Evolutionary conservation across 2,329 filamentous ascomycete species (phyloP), one percentile per base, ranked within the genome.

Genomic region (Aspergillus novoparasiticus): DNA sequence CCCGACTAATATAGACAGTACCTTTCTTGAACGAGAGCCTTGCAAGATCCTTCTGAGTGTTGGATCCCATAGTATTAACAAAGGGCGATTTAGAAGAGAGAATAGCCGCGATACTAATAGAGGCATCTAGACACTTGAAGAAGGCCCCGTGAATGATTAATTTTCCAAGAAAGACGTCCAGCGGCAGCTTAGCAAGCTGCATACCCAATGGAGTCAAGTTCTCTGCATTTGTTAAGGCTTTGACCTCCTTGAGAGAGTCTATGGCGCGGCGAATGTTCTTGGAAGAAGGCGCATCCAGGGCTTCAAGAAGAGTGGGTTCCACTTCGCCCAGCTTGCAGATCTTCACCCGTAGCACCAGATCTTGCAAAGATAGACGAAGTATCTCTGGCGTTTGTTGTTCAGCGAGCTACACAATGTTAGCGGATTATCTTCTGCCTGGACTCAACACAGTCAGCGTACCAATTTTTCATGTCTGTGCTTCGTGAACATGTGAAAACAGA

Each of bases 381-480:
- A 99, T 96, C 77, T 99, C 95, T 0, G 95, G 96, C 0, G 93
- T 97, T 80, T 98, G 95, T 73, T 97, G 93, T 65, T 96, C 93
- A 57, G 89, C 89, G 86, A 98, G 93, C 70, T 90, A 61, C 32
- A 30, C 30, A 14, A 34, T 14, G 54, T 72, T 59, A 67, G 76
- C 39, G n/a, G 19, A 58, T 39, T 28, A 39, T 23, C 23, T 30
- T n/a, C 36, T 23, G 6, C 28, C 1, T 6, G 34, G 14, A 30
- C 48, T 8, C 34, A 28, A 4, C 6, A 26, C 39, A 26, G 68
- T 39, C 21, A 12, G 14, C 73, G 39, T 78, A 83, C 81, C 63
- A 87, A 74, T 62, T 87, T 87, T 74, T 98, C 94, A 74, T 97
- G 93, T 9, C 94, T 88, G 71, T 93, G 87, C 71, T 90, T 95